Base-by-base conservation (phyloP, 2,329 filamentous ascomycete genomes). In the Diplodia mutila region DNA sequence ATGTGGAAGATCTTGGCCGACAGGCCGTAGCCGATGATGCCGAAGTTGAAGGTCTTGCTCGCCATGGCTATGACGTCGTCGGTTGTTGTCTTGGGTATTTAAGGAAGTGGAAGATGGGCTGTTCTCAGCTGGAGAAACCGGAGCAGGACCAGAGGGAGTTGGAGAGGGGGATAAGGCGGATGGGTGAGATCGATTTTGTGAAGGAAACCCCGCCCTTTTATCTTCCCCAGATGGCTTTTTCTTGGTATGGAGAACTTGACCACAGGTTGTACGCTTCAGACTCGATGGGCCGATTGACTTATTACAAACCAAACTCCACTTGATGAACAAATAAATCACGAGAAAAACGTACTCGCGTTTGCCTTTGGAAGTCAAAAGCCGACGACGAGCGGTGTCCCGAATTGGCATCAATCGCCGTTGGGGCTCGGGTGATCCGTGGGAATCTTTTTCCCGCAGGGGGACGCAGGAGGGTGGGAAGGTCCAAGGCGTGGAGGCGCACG, bases 1-100 rank as follows among this genome's bases (percentile, higher is more conserved):
- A 94, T 93, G 79, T 95, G 91, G 80, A 94, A 95, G 80, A 91
- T 84, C 76, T 93, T 94, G 79, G 92, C 91, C 67, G 84, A 86
- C 74, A 88, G 77, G 72, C 86, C 86, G 75, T 88, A 89, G 73
- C 87, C 86, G 68, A 89, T 82, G 48, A 89, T 77, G 55, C 85
- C 86, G 66, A 87, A 83, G 69, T 88, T 88, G 75, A 65, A 32
- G 65, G 48, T 37, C 18, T 37, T 51, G 18, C 32, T 14, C n/a
- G 63, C 52, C 63, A 66, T 66, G 25, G 29, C 4, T 32, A 9
- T 37, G 34, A 37, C n/a, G n/a, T n/a, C 34, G 29, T 42, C 14
- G 39, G 14, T 42, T 21, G 34, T 37, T 14, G 34, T 37, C 11
- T 29, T 37, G 34, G 34, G 49, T 55, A 51, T 34, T 49, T 8